Base-by-base conservation (phyloP, 164 flowering plant species). In the Stephania japonica region DNA sequence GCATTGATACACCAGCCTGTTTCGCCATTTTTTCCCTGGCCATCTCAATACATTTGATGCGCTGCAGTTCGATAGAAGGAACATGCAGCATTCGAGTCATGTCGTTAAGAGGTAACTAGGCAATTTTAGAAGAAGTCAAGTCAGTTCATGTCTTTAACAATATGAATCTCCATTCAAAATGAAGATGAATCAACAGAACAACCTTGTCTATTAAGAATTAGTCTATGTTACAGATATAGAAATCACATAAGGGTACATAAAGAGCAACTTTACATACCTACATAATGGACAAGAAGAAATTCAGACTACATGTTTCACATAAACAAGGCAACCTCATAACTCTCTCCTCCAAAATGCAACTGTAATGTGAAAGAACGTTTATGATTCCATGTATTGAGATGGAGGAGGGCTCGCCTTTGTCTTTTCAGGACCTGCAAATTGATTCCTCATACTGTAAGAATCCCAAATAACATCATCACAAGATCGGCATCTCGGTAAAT, bases 331-430 rank as follows among this genome's bases (percentile, higher is more conserved):
- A 76, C 72, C 32, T 70, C 32, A 21, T 49, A 66, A 12, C 44
- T 23, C 24, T 14, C 25, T 23, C 21, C 42, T 32, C 38, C 38
- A 32, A 32, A 32, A 32, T 42, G 4, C 43, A 41, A 3, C 41
- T 41, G 19, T 13, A 42, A 32, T 69, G 9, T 0, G 23, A 27
- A 38, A 8, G 23, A 42, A 16, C 25, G 70, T 56, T 56, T 80
- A 92, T 7, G 87, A 83, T 81, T 92, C 97, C 97, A 94, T 92
- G 84, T 80, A 82, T 70, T 94, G 98, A 42, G 86, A 82, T 13
- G 86, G 70, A 42, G 99, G 98, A 65, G 97, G 98, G 81, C 88
- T 89, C 71, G 86, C 89, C 76, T 81, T 86, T 24, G 97, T 91
- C 87, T 86, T 91, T 81, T 82, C 89, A 16, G 86, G 76, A 79